Base-by-base conservation (phyloP, 495 filamentous ascomycete species). In the Annulohypoxylon moriforme region DNA sequence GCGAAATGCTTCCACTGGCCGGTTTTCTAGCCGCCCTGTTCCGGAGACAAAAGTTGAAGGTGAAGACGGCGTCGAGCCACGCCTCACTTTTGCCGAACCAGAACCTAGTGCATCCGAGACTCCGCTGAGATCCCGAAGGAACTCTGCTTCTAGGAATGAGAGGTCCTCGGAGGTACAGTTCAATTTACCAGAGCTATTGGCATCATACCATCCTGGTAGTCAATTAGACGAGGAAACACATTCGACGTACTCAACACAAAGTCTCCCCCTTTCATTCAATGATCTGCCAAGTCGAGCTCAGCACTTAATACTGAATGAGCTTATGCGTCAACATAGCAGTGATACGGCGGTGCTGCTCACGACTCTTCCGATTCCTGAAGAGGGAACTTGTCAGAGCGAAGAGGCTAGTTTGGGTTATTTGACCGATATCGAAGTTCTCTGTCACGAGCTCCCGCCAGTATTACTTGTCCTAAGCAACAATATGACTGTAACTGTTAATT, bases 401-500 rank as follows among this genome's bases (percentile, higher is more conserved):
- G 84, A 86, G 60, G 88, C 89, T 2, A 92, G 91, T 76, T 72
- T 90, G 36, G 85, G 85, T 34, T 97, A 94, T 79, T 78, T 97
- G 38, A 88, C 83, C 62, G 92, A 94, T 76, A 82, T 96, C 58
- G 92, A 94, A 75, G 88, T 94, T 40, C 78, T 92, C 61, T 93
- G 89, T 77, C 83, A 89, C 70, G 89, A 84, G 1, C 77, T 89
- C 58, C 90, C 92, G 49, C 91, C 93, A 9, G 85, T 89, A 55
- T 76, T 96, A 33, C 70, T 96, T 69, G 91, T 96, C n/a, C 87
- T 96, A 80, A 93, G 91, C 75, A 96, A 96, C 80, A 94, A 91
- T 68, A 92, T 96, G 91, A 95, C 92, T 13, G 93, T 96, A 56
- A 96, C 93, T 16, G 94, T 94, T 81, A 93, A 91, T 76, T 80